phyloP scores from a whole-genome alignment of 1,284 basidiomycete species.

The Fomitopsis pinicola region DNA sequence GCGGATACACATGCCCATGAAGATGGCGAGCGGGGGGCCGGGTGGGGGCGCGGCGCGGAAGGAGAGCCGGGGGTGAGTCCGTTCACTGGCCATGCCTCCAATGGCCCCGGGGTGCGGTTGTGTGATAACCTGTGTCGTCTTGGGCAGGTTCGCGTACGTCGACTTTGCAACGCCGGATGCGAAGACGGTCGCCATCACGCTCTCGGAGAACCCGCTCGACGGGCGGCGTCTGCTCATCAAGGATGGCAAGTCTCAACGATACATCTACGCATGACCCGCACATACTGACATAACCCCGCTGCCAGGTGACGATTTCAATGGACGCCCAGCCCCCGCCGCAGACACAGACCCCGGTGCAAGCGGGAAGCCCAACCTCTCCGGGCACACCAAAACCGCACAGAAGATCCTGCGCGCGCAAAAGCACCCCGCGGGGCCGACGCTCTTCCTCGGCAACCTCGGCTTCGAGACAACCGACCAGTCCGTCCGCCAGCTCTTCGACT shows the following conservation, averaged over 20 bases:
- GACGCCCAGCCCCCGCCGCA: constrained; percentile 46
- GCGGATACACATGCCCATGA: constrained; percentile 71
- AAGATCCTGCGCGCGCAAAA: constrained; percentile 81
- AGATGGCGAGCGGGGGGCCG: constrained; percentile 30
- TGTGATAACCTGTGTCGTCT: neutral
- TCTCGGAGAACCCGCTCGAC: constrained; percentile 80
- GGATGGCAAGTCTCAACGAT: constrained; percentile 53
- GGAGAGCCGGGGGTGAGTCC: constrained; percentile 63
- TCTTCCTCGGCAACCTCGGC: constrained; percentile 88
- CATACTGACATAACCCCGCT: neutral
- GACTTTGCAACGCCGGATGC: constrained; percentile 83
- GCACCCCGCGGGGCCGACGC: constrained; percentile 76
- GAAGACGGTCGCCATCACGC: constrained; percentile 70
- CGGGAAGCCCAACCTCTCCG: constrained; percentile 31
- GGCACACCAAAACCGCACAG: constrained; percentile 74
- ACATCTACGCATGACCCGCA: neutral
- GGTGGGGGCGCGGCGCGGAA: constrained; percentile 33
- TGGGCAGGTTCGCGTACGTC: constrained; percentile 86
- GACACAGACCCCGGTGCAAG: constrained; percentile 24
- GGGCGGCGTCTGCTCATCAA: constrained; percentile 93
- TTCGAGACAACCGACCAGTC: constrained; percentile 81
- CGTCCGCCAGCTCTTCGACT: constrained; percentile 70
- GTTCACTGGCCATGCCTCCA: constrained; percentile 21
- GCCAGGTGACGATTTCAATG: constrained; percentile 69
- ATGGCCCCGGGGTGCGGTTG: neutral